Evolutionary conservation across 306 rosid species (phyloP), one percentile per base, ranked within the genome.

Genomic region (Prosopis cineraria): DNA sequence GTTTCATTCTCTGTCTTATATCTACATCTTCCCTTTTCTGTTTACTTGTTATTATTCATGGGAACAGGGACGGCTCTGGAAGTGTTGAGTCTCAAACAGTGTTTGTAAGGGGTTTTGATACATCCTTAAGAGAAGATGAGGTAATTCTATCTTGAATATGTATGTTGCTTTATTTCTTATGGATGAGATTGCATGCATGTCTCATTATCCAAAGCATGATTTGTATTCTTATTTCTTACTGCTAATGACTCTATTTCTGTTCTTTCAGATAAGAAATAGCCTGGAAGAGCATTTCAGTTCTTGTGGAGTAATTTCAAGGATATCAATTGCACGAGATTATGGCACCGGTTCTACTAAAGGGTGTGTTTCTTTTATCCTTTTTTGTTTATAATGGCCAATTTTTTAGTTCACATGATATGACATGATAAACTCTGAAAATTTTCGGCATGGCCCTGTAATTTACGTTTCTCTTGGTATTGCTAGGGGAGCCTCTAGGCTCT

Each of bases 261-360:
- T 29, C 36, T 37, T 76, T 47, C 86, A 94, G 98, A 76, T 89
- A 36, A 83, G 85, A 69, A 81, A 87, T 68, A 70, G 84, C 41
- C 62, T 94, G 73, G 72, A 83, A 68, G 85, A 87, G 8, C 89
- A 80, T 77, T 94, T 94, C 76, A 59, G 80, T 52, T 40, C 83
- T 10, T 92, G 98, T 73, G 98, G 98, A 47, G 91, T 88, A 59
- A 83, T 94, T 47, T 74, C 72, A 1, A 83, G 91, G 80, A 41
- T 92, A 20, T 88, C 94, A 14, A 44, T 94, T 52, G 93, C 97
- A 3, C 89, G 40, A 71, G 88, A 72, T 80, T 71, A 16, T 17
- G 93, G 81, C 4, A 65, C 85, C 69, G 91, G 88, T 50, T 48
- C 41, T 16, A 2, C 59, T 31, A 92, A 89, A 76, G 98, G 98